Evolutionary conservation across 2,329 filamentous ascomycete species (phyloP).

Genomic region (Emergomyces orientalis): DNA sequence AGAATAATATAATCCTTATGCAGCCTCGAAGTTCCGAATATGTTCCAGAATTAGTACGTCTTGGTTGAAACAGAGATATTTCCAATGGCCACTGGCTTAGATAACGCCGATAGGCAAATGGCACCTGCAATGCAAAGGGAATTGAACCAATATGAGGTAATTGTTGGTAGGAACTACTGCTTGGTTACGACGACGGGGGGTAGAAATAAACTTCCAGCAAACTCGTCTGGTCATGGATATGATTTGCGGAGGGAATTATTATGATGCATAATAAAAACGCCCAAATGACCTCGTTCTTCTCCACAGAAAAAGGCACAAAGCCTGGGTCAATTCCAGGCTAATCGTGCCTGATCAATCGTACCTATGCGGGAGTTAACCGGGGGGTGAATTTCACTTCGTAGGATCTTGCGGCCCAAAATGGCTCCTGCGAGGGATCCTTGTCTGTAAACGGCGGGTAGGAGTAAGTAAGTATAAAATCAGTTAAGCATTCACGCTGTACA

Average conservation of each 20-base stretch:
- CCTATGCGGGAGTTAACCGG: not conserved
- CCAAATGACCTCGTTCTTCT: not conserved
- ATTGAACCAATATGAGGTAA: slow-evolving; percentile 6
- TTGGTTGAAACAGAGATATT: not conserved
- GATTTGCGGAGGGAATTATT: slow-evolving; percentile 5
- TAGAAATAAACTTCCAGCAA: slow-evolving; percentile 2
- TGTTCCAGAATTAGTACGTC: slow-evolving; percentile 1
- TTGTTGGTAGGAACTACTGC: not conserved
- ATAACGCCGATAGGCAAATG: not conserved
- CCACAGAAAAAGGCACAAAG: not conserved
- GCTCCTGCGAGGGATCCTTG: not conserved
- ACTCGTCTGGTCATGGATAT: slow-evolving; percentile 1
- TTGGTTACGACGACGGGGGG: not conserved
- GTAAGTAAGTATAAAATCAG: not conserved
- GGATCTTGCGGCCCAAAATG: not conserved
- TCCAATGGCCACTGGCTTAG: slow-evolving; percentile 1
- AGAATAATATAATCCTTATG: slow-evolving; percentile 1
- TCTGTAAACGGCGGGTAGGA: not conserved
- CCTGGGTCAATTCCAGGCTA: not conserved
- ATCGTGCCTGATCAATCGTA: slow-evolving; percentile 4
- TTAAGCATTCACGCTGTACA: not conserved
- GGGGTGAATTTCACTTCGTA: not conserved
- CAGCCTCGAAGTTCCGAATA: not conserved
- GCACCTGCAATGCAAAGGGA: not conserved
- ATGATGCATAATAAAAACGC: slow-evolving; percentile 4